These are phyloP conservation scores for Leptographium wingfieldii DNA, from an alignment of 2,329 filamentous ascomycete genomes.

Conservation along the genomic window DNA sequence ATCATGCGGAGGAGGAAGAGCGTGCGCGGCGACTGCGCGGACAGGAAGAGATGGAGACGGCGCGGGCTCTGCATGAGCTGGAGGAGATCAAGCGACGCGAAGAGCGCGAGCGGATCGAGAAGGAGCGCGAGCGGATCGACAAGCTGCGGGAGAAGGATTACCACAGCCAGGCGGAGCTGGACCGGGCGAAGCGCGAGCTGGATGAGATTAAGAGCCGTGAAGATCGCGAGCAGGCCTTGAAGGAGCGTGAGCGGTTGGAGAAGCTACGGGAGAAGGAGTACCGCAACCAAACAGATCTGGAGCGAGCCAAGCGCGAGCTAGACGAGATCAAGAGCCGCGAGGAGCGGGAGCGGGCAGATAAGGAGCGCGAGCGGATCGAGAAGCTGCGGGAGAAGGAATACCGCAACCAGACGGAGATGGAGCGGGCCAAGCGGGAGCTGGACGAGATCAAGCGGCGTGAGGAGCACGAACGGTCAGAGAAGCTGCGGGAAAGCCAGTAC, in stretches of 20 bases:
- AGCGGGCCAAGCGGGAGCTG: conserved; percentile 21
- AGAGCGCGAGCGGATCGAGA: conserved; percentile 19
- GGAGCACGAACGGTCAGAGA: conserved; percentile 19
- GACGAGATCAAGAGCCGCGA: conserved; percentile 32
- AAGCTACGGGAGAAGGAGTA: conserved; percentile 29
- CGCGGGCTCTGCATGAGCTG: conserved; percentile 17
- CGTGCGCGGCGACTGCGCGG: conserved; percentile 10
- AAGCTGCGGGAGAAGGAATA: conserved; percentile 32
- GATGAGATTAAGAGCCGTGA: conserved; percentile 31
- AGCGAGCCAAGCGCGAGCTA: conserved; percentile 29
- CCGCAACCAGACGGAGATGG: conserved; percentile 28
- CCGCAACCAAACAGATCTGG: conserved; percentile 38
- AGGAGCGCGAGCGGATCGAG: conserved; percentile 33
- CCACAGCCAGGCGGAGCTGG: conserved; percentile 35
- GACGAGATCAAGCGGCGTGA: conserved; percentile 24
- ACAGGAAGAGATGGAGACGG: conserved; percentile 23
- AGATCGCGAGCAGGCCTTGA: conserved; percentile 36
- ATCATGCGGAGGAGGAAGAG: conserved; percentile 30
- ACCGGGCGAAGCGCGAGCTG: conserved; percentile 29
- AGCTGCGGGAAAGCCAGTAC: conserved; percentile 25
- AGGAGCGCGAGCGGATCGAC: neutral
- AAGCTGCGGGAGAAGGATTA: conserved; percentile 25
- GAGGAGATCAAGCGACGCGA: conserved; percentile 24
- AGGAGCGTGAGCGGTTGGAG: conserved; percentile 33
- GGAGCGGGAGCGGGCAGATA: conserved; percentile 36